Conservation (phyloP, 1,284 basidiomycete species). For the Agroathelia rolfsii region DNA sequence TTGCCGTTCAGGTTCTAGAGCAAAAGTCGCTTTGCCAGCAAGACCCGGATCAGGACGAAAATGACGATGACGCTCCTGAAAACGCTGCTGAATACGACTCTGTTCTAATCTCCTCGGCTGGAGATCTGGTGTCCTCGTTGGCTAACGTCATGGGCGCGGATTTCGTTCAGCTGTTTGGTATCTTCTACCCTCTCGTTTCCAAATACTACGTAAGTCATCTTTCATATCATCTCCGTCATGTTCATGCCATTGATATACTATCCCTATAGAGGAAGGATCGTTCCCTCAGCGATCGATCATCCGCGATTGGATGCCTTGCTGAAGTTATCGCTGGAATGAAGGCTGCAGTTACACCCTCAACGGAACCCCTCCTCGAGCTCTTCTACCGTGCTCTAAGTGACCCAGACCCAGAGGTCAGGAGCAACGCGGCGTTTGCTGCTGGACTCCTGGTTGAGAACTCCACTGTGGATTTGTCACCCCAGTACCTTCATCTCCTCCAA, state of each 20-base stretch:
- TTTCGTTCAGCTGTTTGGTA: conserved; percentile 77
- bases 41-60: conserved; percentile 90
- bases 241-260: conserved; percentile 10
- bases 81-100: conserved; percentile 96
- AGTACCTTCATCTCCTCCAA: conserved; percentile 74
- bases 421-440: conserved; percentile 92
- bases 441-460: conserved; percentile 91
- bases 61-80: conserved; percentile 68
- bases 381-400: conserved; percentile 82
- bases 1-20: conserved; percentile 78
- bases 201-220: conserved; percentile 79
- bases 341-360: conserved; percentile 76
- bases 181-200: conserved; percentile 83
- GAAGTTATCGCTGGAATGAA: conserved; percentile 96
- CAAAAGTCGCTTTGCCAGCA: conserved; percentile 94
- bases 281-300: conserved; percentile 85
- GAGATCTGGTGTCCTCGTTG: conserved; percentile 88
- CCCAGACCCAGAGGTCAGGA: conserved; percentile 84
- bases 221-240: neutral
- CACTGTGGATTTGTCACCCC: conserved; percentile 71
- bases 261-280: conserved; percentile 65
- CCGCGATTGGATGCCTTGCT: conserved; percentile 89
- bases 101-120: conserved; percentile 88
- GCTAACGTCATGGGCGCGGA: conserved; percentile 80
- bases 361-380: conserved; percentile 75